Evolutionary conservation across 1,139 yeast genomes (phyloP), one percentile per base, ranked within the genome.

Genomic region (Suhomyces wounanorum): DNA sequence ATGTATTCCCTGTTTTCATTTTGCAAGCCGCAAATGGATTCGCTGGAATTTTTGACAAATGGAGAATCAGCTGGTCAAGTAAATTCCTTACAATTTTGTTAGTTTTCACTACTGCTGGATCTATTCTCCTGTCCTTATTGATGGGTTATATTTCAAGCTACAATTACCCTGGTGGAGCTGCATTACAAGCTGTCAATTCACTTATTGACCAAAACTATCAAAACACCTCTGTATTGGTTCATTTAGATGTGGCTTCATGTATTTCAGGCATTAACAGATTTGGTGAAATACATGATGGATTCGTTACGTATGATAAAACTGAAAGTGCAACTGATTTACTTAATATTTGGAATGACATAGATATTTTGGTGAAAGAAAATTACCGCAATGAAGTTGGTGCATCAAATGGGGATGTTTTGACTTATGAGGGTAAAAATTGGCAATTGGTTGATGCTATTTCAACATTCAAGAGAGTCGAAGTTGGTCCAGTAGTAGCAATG

Each of bases 151-250:
- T 84, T 3, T 90, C 97, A 0, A 78, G 88, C 45, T 75, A 73
- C 68, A 92, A 92, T 66, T 92, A 92, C 63, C 96, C 97, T 1
- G 98, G 98, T 8, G 98, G 97, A 0, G 77, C 71, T 5, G 96
- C 97, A 0, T 68, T 91, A 36, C 54, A 65, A 13, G 65, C 63
- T 39, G 77, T 87, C 52, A 88, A 89, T 60, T 57, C 72, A 7
- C 68, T 72, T 45, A 59, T 85, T 11, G 44, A 69, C 8, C 52
- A 59, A 5, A 49, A 56, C 33, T 47, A 56, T 37, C 43, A 48
- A 11, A 47, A 59, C 8, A 46, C 54, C 11, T 14, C 30, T 3
- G 64, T 72, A 4, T 59, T 73, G 0, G 82, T 90, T 6, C 96
- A 91, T 64, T 69, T 90, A 70, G 96, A 89, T 60, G 85, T 85